Evolutionary conservation across 148 eudicot genomes (phyloP).

Genomic region (Mesembryanthemum crystallinum): DNA sequence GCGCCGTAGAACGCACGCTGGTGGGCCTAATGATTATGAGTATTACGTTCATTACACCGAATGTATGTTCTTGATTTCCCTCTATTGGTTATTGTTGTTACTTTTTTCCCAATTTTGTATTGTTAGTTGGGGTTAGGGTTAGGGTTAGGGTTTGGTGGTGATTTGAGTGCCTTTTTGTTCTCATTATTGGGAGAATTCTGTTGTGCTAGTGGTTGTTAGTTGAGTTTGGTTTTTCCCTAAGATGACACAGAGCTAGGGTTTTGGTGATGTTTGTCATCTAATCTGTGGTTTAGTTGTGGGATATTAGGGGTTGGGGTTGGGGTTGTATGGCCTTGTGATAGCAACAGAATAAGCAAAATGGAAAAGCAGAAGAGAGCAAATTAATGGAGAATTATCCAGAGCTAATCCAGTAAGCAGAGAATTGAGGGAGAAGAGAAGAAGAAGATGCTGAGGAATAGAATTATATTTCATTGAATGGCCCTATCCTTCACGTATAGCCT

Average conservation of each 20-base stretch:
- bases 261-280: not conserved
- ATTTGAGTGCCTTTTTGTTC: not conserved
- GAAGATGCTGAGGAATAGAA: no score
- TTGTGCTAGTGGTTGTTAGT: not conserved
- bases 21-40: constrained; percentile 67
- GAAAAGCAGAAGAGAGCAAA: no score
- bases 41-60: constrained; percentile 95
- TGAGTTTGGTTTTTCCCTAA: not conserved
- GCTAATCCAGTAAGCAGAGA: no score
- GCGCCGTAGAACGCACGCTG: constrained; percentile 47
- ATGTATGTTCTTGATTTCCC: constrained; percentile 43
- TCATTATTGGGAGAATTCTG: not conserved
- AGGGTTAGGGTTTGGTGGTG: constrained; percentile 9
- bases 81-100: not conserved
- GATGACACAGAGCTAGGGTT: not conserved
- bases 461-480: no score
- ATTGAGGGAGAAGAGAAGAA: no score
- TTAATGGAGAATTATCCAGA: no score
- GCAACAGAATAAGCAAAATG: no score
- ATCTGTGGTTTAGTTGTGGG: no score
- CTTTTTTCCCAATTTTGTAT: not conserved
- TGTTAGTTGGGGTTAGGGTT: constrained; percentile 7
- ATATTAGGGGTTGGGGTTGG: no score
- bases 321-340: no score
- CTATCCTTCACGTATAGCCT: no score